Evolutionary conservation across 192 early-diverging fungal genomes (phyloP).

Genomic region (Coemansia sp.): DNA sequence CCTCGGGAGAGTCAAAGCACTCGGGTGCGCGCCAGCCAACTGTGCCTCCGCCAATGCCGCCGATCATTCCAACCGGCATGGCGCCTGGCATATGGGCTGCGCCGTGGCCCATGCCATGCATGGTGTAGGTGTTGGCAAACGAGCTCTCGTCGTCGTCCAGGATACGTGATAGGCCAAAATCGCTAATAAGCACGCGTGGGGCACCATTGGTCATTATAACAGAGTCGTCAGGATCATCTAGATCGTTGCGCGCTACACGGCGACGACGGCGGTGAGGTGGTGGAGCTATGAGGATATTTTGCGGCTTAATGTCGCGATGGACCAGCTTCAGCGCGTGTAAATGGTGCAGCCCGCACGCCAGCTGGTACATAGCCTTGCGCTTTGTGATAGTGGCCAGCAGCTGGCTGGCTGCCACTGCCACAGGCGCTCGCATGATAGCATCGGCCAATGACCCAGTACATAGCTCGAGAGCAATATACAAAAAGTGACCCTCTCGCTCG

Average conservation of each 20-base stretch:
- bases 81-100: conserved; percentile 20
- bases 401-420: conserved; percentile 40
- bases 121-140: conserved; percentile 89
- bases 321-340: conserved; percentile 95
- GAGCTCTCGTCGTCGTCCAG: conserved; percentile 92
- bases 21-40: conserved; percentile 98
- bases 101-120: conserved; percentile 47
- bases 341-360: conserved; percentile 84
- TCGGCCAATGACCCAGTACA: conserved; percentile 91
- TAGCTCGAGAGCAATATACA: conserved; percentile 97
- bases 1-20: conserved; percentile 62
- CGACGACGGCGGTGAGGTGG: conserved; percentile 57
- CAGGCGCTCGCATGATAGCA: conserved; percentile 68
- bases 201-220: conserved; percentile 37
- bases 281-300: conserved; percentile 88
- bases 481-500: conserved; percentile 86
- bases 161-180: conserved; percentile 96
- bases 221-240: conserved; percentile 20
- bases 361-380: conserved; percentile 77
- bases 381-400: conserved; percentile 59
- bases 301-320: conserved; percentile 97
- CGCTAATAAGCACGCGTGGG: conserved; percentile 87
- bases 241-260: not conserved
- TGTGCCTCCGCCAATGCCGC: conserved; percentile 74
- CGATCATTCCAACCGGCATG: conserved; percentile 47